Evolutionary conservation across 2,329 filamentous ascomycete genomes (phyloP).

Genomic region (Epichloe gansuensis): DNA sequence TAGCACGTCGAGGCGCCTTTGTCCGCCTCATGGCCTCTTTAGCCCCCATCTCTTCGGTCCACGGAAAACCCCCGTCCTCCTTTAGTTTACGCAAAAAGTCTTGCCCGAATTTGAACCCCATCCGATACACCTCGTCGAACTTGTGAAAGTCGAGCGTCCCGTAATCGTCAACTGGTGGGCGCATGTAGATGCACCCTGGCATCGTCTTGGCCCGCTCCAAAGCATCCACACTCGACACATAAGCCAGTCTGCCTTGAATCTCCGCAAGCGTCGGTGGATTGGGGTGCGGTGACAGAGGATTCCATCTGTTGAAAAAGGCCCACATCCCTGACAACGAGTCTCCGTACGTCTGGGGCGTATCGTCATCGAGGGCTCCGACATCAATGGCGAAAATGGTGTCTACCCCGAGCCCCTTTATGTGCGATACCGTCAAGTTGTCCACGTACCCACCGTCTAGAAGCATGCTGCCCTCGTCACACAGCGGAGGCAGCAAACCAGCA

Average conservation of each 20-base stretch:
- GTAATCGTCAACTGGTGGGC: slow-evolving; percentile 84
- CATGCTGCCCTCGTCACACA: slow-evolving; percentile 96
- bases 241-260: slow-evolving; percentile 88
- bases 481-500: slow-evolving; percentile 78
- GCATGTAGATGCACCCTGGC: slow-evolving; percentile 89
- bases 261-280: slow-evolving; percentile 93
- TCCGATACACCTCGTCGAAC: slow-evolving; percentile 90
- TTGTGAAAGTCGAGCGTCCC: slow-evolving; percentile 93
- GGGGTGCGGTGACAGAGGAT: slow-evolving; percentile 75
- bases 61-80: slow-evolving; percentile 61
- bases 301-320: slow-evolving; percentile 93
- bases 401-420: slow-evolving; percentile 90
- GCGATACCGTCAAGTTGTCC: slow-evolving; percentile 89
- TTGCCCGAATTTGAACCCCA: slow-evolving; percentile 78
- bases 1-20: slow-evolving; percentile 67
- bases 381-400: slow-evolving; percentile 94
- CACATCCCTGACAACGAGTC: slow-evolving; percentile 91
- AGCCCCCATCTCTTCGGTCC: slow-evolving; percentile 60
- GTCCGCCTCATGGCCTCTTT: slow-evolving; percentile 66
- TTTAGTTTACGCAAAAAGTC: slow-evolving; percentile 65
- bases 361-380: slow-evolving; percentile 83
- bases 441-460: slow-evolving; percentile 92
- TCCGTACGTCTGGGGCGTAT: slow-evolving; percentile 82
- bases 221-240: slow-evolving; percentile 89
- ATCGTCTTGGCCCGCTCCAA: slow-evolving; percentile 85